Evolutionary conservation across 441 rosid species (phyloP).

Genomic region (Aquilaria agallochum): DNA sequence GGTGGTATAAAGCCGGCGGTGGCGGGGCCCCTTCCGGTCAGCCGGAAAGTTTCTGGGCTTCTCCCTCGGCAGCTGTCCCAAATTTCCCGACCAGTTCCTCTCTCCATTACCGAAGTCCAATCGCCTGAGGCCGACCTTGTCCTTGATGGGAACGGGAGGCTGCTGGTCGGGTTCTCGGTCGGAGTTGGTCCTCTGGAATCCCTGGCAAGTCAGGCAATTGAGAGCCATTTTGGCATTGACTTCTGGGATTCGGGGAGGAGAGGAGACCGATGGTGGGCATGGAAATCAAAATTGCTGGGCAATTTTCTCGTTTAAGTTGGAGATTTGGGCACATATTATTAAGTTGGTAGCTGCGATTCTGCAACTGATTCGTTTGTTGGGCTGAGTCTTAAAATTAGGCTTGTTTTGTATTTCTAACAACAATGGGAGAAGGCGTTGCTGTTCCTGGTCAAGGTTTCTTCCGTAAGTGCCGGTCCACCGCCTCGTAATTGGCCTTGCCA

Average conservation of each 20-base stretch:
- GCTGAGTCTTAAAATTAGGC: too few species aligned
- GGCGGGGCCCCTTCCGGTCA: slow-evolving; percentile 33
- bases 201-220: slow-evolving; percentile 54
- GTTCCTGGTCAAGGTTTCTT: too few species aligned
- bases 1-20: slow-evolving; percentile 30
- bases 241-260: neutral
- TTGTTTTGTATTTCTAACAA: neutral
- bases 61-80: slow-evolving; percentile 27
- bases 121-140: slow-evolving; percentile 5
- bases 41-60: slow-evolving; percentile 16
- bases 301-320: neutral
- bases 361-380: too few species aligned
- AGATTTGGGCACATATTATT: neutral
- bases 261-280: neutral
- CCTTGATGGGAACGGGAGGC: neutral
- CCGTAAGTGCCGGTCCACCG: too few species aligned
- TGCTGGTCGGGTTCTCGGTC: slow-evolving; percentile 17
- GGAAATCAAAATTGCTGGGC: neutral
- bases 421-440: too few species aligned
- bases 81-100: slow-evolving; percentile 57
- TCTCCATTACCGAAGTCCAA: slow-evolving; percentile 20
- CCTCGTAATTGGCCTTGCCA: too few species aligned
- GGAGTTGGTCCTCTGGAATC: slow-evolving; percentile 34
- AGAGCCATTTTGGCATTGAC: slow-evolving; percentile 35
- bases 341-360: neutral